Evolutionary conservation across 2,329 filamentous ascomycete genomes (phyloP), one percentile per base, ranked within the genome.

Genomic region (Rugonectria rugulosa): DNA sequence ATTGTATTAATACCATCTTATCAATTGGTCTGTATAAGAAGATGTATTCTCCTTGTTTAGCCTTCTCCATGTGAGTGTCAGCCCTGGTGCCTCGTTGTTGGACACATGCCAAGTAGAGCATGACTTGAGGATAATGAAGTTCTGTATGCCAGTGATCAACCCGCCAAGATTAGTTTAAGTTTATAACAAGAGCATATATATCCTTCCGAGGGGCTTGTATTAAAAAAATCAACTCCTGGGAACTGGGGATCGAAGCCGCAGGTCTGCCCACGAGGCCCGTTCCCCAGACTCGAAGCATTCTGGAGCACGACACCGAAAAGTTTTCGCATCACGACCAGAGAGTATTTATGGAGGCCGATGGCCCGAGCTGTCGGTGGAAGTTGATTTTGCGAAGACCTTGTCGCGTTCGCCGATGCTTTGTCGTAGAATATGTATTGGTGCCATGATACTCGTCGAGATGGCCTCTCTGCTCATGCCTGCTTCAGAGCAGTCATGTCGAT

Each of bases 251-350:
- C 9, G 23, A 40, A 26, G 24, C 29, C 19, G n/a, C n/a, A 10
- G 26, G 37, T 44, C 38, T 44, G 24, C 11, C 34, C 26, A 53
- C 12, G 27, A 46, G 41, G 34, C 41, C 34, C 11, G 21, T 32
- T 53, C 27, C 36, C 34, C 42, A 12, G 41, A 41, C 29, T 41
- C 21, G 14, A 27, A 32, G 17, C 19, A 32, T 27, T 44, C 15
- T 38, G 34, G 34, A 38, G 38, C 29, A 44, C 7, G 20, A n/a
- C n/a, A n/a, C 37, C 37, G 37, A 31, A 24, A 42, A 43, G 14
- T 37, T 37, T 31, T n/a, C n/a, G 12, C 15, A 38, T 20, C 10
- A 23, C 15, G 26, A 36, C 29, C 15, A 31, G 51, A 20, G 37
- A 24, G 31, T 20, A 31, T 44, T 46, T 24, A 32, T 20, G 47